Conservation (phyloP, 768 basidiomycete species). For the Tricholoma flavovirens region DNA sequence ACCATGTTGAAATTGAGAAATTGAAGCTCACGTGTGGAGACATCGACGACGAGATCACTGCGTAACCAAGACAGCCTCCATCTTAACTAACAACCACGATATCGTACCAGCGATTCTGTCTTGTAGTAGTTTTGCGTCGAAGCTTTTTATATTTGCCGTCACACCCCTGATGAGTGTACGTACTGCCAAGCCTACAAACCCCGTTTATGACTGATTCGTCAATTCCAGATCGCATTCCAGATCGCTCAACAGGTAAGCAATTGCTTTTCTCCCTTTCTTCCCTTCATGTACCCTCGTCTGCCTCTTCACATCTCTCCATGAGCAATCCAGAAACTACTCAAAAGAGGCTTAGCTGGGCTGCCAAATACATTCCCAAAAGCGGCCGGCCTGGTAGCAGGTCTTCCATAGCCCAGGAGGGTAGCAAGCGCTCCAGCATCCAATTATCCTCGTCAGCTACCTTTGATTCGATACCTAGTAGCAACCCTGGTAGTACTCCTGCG, state of each 20-base stretch:
- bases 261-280: neutral
- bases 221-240: conserved; percentile 8
- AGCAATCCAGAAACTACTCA: conserved; percentile 16
- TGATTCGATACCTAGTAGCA: conserved; percentile 1
- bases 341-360: conserved; percentile 30
- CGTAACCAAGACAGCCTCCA: neutral
- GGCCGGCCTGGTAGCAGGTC: conserved; percentile 17
- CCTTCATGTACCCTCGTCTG: conserved; percentile 5
- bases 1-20: neutral
- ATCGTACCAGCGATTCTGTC: too few species aligned
- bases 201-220: conserved; percentile 6
- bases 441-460: neutral
- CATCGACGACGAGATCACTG: neutral
- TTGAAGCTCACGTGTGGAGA: neutral
- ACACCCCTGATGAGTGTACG: conserved; percentile 5
- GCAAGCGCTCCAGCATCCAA: conserved; percentile 11
- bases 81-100: neutral
- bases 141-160: neutral
- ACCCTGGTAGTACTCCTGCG: conserved; percentile 5
- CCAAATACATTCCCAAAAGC: conserved; percentile 31
- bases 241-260: conserved; percentile 8
- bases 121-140: neutral
- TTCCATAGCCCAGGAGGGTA: conserved; percentile 17
- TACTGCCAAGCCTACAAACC: conserved; percentile 9
- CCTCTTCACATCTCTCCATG: conserved; percentile 10